Evolutionary conservation across 2,329 filamentous ascomycete genomes (phyloP).

Genomic region (Pseudocercospora macadamiae): DNA sequence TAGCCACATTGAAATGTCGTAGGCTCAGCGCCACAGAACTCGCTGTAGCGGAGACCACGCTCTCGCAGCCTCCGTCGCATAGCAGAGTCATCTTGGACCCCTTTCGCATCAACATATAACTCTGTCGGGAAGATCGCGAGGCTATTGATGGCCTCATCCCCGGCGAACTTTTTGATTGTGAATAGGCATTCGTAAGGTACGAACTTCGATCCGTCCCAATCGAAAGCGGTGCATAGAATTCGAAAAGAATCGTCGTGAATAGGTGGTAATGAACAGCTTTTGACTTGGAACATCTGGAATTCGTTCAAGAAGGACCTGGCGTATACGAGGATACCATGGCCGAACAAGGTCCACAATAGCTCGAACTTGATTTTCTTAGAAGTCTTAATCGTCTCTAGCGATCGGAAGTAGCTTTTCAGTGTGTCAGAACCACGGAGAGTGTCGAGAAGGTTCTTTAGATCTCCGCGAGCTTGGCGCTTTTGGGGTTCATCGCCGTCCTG

Average conservation of each 20-base stretch:
- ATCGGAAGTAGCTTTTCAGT: neutral
- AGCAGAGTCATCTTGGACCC: neutral
- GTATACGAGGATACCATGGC: neutral
- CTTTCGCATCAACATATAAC: neutral
- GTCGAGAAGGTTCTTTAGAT: constrained; percentile 11
- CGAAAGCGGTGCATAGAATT: constrained; percentile 8
- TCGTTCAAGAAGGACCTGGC: neutral
- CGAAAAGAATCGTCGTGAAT: neutral
- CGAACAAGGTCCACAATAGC: constrained; percentile 4
- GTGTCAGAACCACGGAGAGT: neutral
- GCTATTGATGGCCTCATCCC: constrained; percentile 4
- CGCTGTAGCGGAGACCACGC: neutral
- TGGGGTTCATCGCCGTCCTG: neutral
- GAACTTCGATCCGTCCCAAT: constrained; percentile 18
- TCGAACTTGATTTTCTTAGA: neutral
- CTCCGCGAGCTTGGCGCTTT: neutral
- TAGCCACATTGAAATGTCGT: constrained; percentile 6
- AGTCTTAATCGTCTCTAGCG: neutral
- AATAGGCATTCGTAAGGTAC: constrained; percentile 5
- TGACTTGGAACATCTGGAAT: constrained; percentile 1
- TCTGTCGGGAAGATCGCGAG: constrained; percentile 12
- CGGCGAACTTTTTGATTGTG: neutral
- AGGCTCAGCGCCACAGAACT: neutral
- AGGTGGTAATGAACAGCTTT: neutral
- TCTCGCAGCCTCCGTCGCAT: neutral